Base-by-base conservation (phyloP, 2,329 filamentous ascomycete species). In the Scleromitrula shiraiana region DNA sequence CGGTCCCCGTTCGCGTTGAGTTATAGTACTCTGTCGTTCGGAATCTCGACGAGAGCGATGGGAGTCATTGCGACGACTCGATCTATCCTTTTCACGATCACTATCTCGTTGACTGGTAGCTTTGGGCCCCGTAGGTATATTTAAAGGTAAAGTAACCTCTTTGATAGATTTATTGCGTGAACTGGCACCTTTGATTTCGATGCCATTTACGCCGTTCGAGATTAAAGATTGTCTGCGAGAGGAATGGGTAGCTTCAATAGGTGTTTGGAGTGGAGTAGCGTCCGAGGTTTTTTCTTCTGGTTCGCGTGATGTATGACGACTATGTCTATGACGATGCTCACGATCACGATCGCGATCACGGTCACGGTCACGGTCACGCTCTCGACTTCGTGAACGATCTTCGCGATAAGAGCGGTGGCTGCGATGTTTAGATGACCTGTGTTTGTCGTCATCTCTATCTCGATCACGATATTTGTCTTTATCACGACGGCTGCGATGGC, bases 401-500 rank as follows among this genome's bases (percentile, higher is more conserved):
- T 66, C 68, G 19, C 71, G 72, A 40, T 74, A 71, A 22, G 74
- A 75, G 23, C 71, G 72, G 27, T 74, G 73, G 50, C 71, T 72
- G 15, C 70, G 59, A 26, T 63, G 60, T 50, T 58, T 67, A 56
- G 60, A 65, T 59, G 68, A 66, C 29, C 38, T 41, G 19, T 41
- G 45, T 19, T 73, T 67, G 26, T 72, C 68, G 48, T 67, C 68
- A 35, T 68, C 65, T 33, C 63, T 63, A 30, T 69, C 67, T 30
- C 70, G 64, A 6, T 71, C 68, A 44, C 69, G 63, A 39, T 76
- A 72, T 24, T 64, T 64, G n/a, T 77, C 73, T 49, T 72, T 71
- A 35, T 84, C 78, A 54, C 74, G 75, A 43, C 77, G 80, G 10
- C 79, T 80, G 52, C 79, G 77, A 57, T 81, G 77, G 41, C 73